Conservation (phyloP, 257 asterid genomes). For the Echium plantagineum region DNA sequence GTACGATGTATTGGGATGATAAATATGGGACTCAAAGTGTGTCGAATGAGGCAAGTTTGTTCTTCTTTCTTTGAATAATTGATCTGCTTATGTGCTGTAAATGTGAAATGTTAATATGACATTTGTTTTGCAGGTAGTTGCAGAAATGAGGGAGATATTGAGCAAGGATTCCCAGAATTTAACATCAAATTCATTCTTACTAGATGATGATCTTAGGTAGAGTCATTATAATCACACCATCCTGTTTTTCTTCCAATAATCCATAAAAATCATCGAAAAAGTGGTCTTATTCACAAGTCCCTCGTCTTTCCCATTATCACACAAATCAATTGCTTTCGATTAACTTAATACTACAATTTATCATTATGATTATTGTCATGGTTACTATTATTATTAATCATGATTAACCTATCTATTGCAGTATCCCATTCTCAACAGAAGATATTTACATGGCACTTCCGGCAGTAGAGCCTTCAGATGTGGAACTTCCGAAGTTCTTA, state of each 20-base stretch:
- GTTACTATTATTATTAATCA: not conserved
- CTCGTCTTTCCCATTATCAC: not conserved
- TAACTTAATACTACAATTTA: too few species aligned
- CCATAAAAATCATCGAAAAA: too few species aligned
- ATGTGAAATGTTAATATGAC: not conserved
- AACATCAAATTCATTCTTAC: slow-evolving; percentile 82
- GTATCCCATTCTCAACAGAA: slow-evolving; percentile 95
- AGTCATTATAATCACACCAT: not conserved
- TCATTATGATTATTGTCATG: not conserved
- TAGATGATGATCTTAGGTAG: slow-evolving; percentile 97
- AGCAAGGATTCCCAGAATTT: slow-evolving; percentile 79
- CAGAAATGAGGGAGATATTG: slow-evolving; percentile 91
- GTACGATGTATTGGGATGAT: slow-evolving; percentile 99
- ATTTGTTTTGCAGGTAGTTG: slow-evolving; percentile 60
- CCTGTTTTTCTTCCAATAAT: too few species aligned
- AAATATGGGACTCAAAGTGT: slow-evolving; percentile 98
- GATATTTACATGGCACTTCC: slow-evolving; percentile 98
- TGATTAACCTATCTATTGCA: slow-evolving; percentile 20
- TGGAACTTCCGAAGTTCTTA: slow-evolving; percentile 58
- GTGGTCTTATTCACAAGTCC: not conserved
- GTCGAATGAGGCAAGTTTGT: slow-evolving; percentile 65
- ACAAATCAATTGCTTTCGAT: not conserved
- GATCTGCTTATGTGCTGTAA: not conserved
- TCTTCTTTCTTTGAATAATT: not conserved
- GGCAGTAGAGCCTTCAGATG: slow-evolving; percentile 61